These are phyloP conservation scores for Globisporangium solare DNA, from an alignment of 352 stramenopile species.

Conservation along the genomic window DNA sequence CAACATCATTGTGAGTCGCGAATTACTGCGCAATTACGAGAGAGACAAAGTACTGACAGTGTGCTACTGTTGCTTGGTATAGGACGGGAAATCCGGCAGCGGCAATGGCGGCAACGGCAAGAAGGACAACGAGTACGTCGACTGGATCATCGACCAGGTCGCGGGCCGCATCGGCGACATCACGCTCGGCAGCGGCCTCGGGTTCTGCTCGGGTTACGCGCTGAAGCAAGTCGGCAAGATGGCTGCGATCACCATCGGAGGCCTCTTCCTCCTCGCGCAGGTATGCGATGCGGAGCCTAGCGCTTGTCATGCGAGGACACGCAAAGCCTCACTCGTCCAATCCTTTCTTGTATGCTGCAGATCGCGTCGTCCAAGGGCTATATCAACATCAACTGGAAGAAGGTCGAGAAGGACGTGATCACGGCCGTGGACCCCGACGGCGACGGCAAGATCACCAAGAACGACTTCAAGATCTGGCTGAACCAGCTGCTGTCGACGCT, in stretches of 20 bases:
- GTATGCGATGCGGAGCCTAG: neutral
- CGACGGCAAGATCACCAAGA: conserved; percentile 81
- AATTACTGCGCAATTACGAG: neutral
- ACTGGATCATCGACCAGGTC: conserved; percentile 62
- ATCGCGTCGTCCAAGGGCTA: conserved; percentile 80
- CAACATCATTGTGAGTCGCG: conserved; percentile 21
- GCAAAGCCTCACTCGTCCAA: neutral
- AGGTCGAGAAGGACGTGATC: conserved; percentile 86
- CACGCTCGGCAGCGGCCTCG: conserved; percentile 57
- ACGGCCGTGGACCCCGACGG: conserved; percentile 74
- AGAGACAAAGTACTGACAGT: neutral
- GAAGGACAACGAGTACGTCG: conserved; percentile 38
- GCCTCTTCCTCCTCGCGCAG: conserved; percentile 75
- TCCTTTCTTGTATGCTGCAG: conserved; percentile 10
- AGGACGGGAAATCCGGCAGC: conserved; percentile 24
- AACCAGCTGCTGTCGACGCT: conserved; percentile 62
- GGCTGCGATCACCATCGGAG: conserved; percentile 67
- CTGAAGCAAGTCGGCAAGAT: conserved; percentile 81
- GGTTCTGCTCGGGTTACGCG: conserved; percentile 84
- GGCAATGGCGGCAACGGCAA: conserved; percentile 28
- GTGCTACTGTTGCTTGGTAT: neutral
- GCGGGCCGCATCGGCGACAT: conserved; percentile 62
- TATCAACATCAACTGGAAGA: conserved; percentile 88
- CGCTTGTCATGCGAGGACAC: too few relatives aligned
- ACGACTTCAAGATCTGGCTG: conserved; percentile 79